Evolutionary conservation across 169 alveolate species (phyloP).

Genomic region (Miamiensis avidus): DNA sequence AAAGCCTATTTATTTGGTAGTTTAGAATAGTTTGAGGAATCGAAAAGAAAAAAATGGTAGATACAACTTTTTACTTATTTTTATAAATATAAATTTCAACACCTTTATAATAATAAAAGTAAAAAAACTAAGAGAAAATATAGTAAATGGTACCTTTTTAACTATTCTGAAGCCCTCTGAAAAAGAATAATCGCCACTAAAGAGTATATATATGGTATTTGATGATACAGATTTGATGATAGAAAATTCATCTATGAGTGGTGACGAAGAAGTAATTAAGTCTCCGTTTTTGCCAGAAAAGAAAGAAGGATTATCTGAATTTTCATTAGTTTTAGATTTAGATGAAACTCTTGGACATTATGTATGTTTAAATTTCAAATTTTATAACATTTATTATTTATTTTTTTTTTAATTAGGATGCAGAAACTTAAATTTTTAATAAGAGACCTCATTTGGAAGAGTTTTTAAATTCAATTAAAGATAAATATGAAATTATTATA

Average conservation of each 20-base stretch:
- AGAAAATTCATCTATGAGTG: neutral
- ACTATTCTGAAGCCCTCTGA: neutral
- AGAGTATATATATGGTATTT: neutral
- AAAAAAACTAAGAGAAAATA: neutral
- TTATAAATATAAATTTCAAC: too few relatives aligned
- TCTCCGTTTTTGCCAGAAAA: neutral
- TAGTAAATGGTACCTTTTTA: neutral
- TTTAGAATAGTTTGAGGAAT: neutral
- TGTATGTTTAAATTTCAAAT: neutral
- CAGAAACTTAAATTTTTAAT: neutral
- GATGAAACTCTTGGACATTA: neutral
- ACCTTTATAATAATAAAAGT: neutral
- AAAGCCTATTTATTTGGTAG: neutral
- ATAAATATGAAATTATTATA: constrained; percentile 5
- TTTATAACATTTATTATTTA: neutral
- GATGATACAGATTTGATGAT: neutral
- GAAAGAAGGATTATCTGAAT: neutral
- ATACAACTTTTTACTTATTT: neutral
- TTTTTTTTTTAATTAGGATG: neutral
- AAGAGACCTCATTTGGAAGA: constrained; percentile 17
- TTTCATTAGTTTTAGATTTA: neutral
- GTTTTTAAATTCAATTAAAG: constrained; percentile 1
- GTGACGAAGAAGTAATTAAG: neutral
- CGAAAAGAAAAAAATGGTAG: neutral
- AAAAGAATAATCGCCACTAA: neutral